Conservation (phyloP, 2,329 filamentous ascomycete species). For the Rutstroemia sp. region DNA sequence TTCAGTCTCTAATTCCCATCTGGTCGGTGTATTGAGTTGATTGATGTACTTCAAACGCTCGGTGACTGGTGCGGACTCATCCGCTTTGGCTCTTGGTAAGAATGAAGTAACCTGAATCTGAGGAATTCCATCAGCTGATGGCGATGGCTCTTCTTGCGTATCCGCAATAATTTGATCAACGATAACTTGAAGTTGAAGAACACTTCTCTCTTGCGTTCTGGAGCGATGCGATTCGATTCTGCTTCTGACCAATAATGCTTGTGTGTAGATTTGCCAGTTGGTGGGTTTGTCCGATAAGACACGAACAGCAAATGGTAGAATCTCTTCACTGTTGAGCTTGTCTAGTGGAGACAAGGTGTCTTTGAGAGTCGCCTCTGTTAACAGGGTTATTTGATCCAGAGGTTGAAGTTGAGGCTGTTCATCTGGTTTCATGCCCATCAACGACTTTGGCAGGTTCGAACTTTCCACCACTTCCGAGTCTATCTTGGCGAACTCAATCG, state of each 20-base stretch:
- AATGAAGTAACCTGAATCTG: conserved; percentile 62
- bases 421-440: conserved; percentile 64
- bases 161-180: conserved; percentile 94
- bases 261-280: conserved; percentile 97
- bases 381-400: conserved; percentile 82
- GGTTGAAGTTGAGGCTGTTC: conserved; percentile 75
- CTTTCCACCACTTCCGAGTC: conserved; percentile 33
- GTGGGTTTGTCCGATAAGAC: conserved; percentile 83
- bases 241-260: conserved; percentile 82
- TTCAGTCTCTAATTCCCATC: conserved; percentile 93
- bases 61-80: conserved; percentile 69
- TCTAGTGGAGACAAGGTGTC: conserved; percentile 80
- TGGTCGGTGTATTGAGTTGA: conserved; percentile 71
- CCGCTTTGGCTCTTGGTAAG: conserved; percentile 65
- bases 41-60: conserved; percentile 80
- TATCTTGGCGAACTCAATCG: conserved; percentile 67
- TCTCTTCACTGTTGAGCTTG: conserved; percentile 85
- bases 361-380: conserved; percentile 81
- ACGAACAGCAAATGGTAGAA: conserved; percentile 80
- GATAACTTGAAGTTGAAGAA: conserved; percentile 88
- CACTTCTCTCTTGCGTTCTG: conserved; percentile 78
- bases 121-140: conserved; percentile 29
- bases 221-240: conserved; percentile 84
- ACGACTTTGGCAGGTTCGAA: conserved; percentile 48
- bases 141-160: conserved; percentile 38